Evolutionary conservation across 345 rosid genomes (phyloP).

Genomic region (Brassica cretica): DNA sequence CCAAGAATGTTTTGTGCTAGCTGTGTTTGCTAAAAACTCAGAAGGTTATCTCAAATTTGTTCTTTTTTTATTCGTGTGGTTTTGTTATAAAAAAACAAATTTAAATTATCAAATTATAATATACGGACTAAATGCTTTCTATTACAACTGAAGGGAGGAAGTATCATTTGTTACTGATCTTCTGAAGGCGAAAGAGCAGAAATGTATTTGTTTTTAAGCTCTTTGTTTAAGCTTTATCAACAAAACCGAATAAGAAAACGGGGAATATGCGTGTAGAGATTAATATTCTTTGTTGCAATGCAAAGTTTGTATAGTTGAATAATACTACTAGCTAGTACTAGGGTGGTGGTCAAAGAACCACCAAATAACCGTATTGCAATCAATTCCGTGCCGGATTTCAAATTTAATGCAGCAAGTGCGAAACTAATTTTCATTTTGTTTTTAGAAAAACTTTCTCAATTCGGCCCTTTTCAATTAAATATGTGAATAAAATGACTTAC

Average conservation of each 20-base stretch:
- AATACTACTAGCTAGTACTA: not conserved
- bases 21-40: not conserved
- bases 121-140: not conserved
- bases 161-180: not conserved
- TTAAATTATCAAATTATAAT: not conserved
- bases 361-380: slow-evolving; percentile 31
- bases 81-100: not conserved
- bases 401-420: slow-evolving; percentile 24
- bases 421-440: not conserved
- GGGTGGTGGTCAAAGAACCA: slow-evolving; percentile 25
- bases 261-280: not conserved
- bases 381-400: slow-evolving; percentile 20
- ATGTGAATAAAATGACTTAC: not conserved
- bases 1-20: not conserved
- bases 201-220: not conserved
- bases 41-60: not conserved
- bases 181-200: not conserved
- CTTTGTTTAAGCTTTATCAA: not conserved
- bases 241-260: not conserved
- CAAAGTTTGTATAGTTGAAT: not conserved
- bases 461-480: not conserved
- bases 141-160: not conserved
- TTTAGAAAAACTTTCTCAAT: not conserved
- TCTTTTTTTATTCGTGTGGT: not conserved
- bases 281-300: not conserved